A percentile compares a stretch with the other conserved stretches of the same genome.
Conservation (phyloP, 2,329 filamentous ascomycete species). For the Fusarium nanum region DNA sequence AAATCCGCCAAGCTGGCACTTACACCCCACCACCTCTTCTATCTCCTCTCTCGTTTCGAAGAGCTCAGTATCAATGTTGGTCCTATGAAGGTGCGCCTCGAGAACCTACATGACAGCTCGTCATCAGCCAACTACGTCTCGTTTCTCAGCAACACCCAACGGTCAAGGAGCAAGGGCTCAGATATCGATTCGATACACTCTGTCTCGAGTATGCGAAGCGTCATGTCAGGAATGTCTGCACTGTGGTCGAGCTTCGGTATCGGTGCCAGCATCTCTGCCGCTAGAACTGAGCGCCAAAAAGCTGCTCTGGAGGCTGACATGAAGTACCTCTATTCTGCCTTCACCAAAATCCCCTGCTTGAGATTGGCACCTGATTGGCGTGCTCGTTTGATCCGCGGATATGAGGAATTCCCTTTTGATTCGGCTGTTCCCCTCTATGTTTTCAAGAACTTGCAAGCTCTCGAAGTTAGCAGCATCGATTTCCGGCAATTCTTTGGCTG, state of each 20-base stretch:
- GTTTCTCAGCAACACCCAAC: slow-evolving; percentile 83
- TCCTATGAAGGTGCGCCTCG: slow-evolving; percentile 94
- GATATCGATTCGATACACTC: slow-evolving; percentile 94
- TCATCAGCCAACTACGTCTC: slow-evolving; percentile 94
- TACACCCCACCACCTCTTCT: slow-evolving; percentile 96
- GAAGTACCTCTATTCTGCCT: slow-evolving; percentile 97
- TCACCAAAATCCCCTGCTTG: slow-evolving; percentile 96
- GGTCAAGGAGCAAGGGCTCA: slow-evolving; percentile 80
- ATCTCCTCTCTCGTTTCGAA: slow-evolving; percentile 93
- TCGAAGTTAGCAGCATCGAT: slow-evolving; percentile 95
- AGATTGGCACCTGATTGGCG: slow-evolving; percentile 92
- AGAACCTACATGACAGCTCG: slow-evolving; percentile 90
- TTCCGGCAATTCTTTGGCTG: slow-evolving; percentile 98
- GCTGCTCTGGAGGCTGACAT: slow-evolving; percentile 85
- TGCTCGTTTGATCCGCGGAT: slow-evolving; percentile 88
- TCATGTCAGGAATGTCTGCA: slow-evolving; percentile 96
- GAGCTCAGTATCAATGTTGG: slow-evolving; percentile 91
- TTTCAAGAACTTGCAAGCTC: slow-evolving; percentile 94
- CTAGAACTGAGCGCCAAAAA: slow-evolving; percentile 91
- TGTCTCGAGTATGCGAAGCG: slow-evolving; percentile 94
- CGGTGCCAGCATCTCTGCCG: slow-evolving; percentile 79
- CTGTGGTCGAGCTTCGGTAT: slow-evolving; percentile 92
- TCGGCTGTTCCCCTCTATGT: slow-evolving; percentile 95
- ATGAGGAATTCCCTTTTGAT: slow-evolving; percentile 98
- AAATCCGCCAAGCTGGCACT: slow-evolving; percentile 93